These are phyloP conservation scores for Fusarium dimerum DNA, from an alignment of 2,329 filamentous ascomycete species.

Conservation along the genomic window DNA sequence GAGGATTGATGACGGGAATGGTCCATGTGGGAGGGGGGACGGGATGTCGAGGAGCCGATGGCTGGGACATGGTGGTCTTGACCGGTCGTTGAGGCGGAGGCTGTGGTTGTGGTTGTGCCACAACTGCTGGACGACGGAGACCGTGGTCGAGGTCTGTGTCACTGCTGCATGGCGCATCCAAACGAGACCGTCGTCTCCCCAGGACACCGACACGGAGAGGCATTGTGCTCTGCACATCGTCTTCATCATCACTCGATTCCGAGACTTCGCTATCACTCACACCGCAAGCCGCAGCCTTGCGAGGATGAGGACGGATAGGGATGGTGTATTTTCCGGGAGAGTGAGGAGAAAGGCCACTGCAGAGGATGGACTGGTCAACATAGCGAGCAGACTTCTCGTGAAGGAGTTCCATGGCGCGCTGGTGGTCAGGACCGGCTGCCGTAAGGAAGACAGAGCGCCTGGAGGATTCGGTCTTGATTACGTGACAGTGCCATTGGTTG, in stretches of 20 bases:
- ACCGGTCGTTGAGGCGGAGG: slow-evolving; percentile 7
- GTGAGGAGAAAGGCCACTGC: slow-evolving; percentile 34
- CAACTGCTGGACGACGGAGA: slow-evolving; percentile 7
- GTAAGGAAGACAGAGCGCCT: slow-evolving; percentile 33
- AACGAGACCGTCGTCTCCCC: slow-evolving; percentile 9
- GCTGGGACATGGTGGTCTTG: background rate
- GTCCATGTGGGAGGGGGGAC: slow-evolving; percentile 11
- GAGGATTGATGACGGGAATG: background rate
- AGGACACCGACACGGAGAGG: slow-evolving; percentile 9
- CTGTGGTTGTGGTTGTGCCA: slow-evolving; percentile 2
- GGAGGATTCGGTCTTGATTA: slow-evolving; percentile 28
- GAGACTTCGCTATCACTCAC: slow-evolving; percentile 23
- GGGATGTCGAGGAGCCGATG: slow-evolving; percentile 3
- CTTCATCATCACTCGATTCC: slow-evolving; percentile 22
- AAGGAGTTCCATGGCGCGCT: slow-evolving; percentile 39
- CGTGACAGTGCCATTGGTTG: slow-evolving; percentile 23
- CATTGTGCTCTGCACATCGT: slow-evolving; percentile 4
- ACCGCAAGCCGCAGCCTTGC: slow-evolving; percentile 9
- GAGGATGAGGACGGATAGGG: slow-evolving; percentile 5
- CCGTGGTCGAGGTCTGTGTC: slow-evolving; percentile 3
- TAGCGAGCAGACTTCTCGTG: slow-evolving; percentile 41
- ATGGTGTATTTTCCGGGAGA: slow-evolving; percentile 4
- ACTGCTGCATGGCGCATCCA: slow-evolving; percentile 9
- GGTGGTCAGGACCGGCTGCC: slow-evolving; percentile 30
- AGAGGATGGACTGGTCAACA: slow-evolving; percentile 32